Conservation (phyloP, 805 yeast genomes). For the Suhomyces kilbournensis region DNA sequence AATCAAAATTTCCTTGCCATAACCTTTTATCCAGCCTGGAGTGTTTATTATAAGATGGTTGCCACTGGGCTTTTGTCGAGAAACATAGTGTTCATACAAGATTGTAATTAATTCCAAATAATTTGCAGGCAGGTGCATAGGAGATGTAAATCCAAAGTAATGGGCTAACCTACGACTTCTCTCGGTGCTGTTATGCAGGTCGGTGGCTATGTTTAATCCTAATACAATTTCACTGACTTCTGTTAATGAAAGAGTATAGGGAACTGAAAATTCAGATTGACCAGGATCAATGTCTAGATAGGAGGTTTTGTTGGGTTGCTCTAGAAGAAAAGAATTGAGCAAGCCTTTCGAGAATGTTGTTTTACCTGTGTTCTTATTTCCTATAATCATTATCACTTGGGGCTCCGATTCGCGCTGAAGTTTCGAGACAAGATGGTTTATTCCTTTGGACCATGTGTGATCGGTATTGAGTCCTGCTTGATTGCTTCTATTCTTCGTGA, state of each 20-base stretch:
- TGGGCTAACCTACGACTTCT: slow-evolving; percentile 17
- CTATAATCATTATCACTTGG: slow-evolving; percentile 44
- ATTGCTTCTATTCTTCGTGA: slow-evolving; percentile 24
- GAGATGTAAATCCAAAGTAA: slow-evolving; percentile 65
- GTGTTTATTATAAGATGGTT: slow-evolving; percentile 62
- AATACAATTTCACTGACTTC: slow-evolving; percentile 24
- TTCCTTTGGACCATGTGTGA: slow-evolving; percentile 8
- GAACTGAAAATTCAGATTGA: slow-evolving; percentile 73
- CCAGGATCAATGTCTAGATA: slow-evolving; percentile 86
- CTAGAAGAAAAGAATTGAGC: slow-evolving; percentile 43
- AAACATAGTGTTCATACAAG: slow-evolving; percentile 33
- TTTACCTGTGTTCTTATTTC: slow-evolving; percentile 79
- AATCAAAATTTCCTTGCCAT: slow-evolving; percentile 66
- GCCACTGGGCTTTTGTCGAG: slow-evolving; percentile 18
- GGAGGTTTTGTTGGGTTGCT: slow-evolving; percentile 30
- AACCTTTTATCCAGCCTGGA: slow-evolving; percentile 92
- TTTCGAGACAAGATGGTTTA: not conserved
- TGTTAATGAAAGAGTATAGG: slow-evolving; percentile 65
- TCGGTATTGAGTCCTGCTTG: slow-evolving; percentile 17
- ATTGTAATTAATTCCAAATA: slow-evolving; percentile 46
- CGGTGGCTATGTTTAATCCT: slow-evolving; percentile 26
- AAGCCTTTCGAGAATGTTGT: slow-evolving; percentile 63
- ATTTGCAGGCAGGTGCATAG: slow-evolving; percentile 60
- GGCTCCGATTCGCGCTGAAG: slow-evolving; percentile 9
- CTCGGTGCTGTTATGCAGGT: slow-evolving; percentile 4